phyloP scores from a whole-genome alignment of 441 rosid species.

The Mallotus japonicus region DNA sequence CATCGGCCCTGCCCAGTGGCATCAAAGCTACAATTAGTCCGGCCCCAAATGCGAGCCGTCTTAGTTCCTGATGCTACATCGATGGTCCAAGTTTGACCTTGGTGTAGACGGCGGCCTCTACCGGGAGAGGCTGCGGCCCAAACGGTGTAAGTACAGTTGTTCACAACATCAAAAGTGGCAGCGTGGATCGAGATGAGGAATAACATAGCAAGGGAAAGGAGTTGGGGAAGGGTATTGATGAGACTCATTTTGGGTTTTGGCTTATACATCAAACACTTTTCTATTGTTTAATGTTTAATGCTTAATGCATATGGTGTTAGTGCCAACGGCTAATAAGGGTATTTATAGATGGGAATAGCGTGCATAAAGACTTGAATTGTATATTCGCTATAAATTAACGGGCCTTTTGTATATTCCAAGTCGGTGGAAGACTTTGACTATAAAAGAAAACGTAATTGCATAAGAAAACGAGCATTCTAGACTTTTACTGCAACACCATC shows the following conservation, averaged over 20 bases:
- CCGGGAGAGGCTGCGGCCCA: slow-evolving; percentile 58
- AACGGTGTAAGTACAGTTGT: slow-evolving; percentile 40
- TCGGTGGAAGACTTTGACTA: no score
- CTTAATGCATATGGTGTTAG: not conserved
- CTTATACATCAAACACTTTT: no score
- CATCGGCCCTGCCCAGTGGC: slow-evolving; percentile 41
- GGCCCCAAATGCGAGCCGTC: slow-evolving; percentile 50
- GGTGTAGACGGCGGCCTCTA: slow-evolving; percentile 44
- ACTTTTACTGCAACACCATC: no score
- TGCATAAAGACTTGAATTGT: no score
- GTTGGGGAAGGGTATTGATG: not conserved
- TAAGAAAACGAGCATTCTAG: no score
- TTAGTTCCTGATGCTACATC: slow-evolving; percentile 28
- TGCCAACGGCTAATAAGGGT: not conserved
- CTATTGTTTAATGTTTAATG: not conserved
- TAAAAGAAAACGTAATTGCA: no score
- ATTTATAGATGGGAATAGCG: not conserved
- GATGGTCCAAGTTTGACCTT: slow-evolving; percentile 42
- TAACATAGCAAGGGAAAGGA: not conserved
- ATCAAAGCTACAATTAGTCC: slow-evolving; percentile 50
- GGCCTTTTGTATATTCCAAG: no score
- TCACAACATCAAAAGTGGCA: slow-evolving; percentile 32
- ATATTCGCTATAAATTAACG: no score
- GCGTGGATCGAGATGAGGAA: not conserved
- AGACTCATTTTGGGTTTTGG: not conserved